phyloP scores from a whole-genome alignment of 2,329 filamentous ascomycete genomes.

The Trichoderma aggressivum region DNA sequence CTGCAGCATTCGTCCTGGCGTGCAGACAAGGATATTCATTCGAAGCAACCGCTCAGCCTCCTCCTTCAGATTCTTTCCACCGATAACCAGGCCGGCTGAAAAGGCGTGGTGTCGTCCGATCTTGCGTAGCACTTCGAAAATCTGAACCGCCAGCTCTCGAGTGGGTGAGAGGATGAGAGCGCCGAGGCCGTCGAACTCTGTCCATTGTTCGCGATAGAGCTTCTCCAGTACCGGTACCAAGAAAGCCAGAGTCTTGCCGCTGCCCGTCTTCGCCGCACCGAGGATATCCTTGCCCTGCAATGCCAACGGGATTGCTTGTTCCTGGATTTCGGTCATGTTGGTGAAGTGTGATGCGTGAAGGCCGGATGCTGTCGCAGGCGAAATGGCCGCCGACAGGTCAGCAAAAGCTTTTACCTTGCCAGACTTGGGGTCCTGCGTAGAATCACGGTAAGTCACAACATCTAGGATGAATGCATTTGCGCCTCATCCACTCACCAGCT shows the following conservation, averaged over 20 bases:
- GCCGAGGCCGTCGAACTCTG: slow-evolving; percentile 84
- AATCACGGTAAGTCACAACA: not conserved
- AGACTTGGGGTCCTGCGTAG: slow-evolving; percentile 56
- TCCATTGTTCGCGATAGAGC: slow-evolving; percentile 83
- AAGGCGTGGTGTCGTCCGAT: slow-evolving; percentile 86
- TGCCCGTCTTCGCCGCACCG: slow-evolving; percentile 91
- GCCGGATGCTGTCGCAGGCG: slow-evolving; percentile 71
- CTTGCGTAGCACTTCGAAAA: slow-evolving; percentile 90
- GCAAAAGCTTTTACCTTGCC: slow-evolving; percentile 65
- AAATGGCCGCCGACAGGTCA: slow-evolving; percentile 70
- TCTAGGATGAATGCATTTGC: not conserved
- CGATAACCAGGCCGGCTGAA: slow-evolving; percentile 89
- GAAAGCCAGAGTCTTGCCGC: slow-evolving; percentile 93
- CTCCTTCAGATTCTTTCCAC: slow-evolving; percentile 85
- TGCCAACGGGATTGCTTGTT: slow-evolving; percentile 80
- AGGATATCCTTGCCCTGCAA: slow-evolving; percentile 85
- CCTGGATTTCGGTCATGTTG: slow-evolving; percentile 85
- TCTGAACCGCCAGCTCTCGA: slow-evolving; percentile 91
- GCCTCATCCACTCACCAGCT: slow-evolving; percentile 31
- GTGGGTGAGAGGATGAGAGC: slow-evolving; percentile 93
- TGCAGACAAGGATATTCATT: slow-evolving; percentile 98
- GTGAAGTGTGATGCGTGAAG: slow-evolving; percentile 87
- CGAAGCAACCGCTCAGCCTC: slow-evolving; percentile 77
- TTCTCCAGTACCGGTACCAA: slow-evolving; percentile 89
- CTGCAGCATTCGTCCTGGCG: slow-evolving; percentile 90